phyloP scores from a whole-genome alignment of 202 grass and related monocot genomes.

The Brachypodium distachyon region DNA sequence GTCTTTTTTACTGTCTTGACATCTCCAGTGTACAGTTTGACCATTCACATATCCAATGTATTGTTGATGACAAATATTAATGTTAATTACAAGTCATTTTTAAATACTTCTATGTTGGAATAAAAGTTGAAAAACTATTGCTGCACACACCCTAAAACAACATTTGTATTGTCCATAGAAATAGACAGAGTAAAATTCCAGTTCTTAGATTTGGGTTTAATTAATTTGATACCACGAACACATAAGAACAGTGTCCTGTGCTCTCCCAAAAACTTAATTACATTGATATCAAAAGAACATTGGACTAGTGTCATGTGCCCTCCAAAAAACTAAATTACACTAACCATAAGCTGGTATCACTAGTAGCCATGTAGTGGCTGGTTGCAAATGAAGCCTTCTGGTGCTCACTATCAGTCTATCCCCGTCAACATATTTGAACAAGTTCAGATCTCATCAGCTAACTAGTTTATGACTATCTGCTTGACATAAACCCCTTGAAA shows the following conservation, averaged over 20 bases:
- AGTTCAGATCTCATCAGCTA: constrained; percentile 14
- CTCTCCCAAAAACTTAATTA: not conserved
- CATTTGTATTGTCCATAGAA: not conserved
- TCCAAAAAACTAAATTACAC: not conserved
- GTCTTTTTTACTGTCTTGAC: not conserved
- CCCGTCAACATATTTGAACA: constrained; percentile 25
- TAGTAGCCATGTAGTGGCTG: not conserved
- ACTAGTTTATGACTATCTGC: not conserved
- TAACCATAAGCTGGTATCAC: not conserved
- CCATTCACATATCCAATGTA: not conserved
- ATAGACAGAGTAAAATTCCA: not conserved
- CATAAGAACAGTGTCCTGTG: not conserved
- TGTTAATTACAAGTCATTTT: not conserved
- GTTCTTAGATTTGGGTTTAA: not conserved
- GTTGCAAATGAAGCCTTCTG: not conserved
- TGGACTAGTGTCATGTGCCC: not conserved
- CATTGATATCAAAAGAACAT: not conserved
- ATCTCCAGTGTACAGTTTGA: not conserved
- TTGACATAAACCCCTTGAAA: not conserved
- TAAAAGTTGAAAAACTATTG: too few species aligned
- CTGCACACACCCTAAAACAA: not conserved
- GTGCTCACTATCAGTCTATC: constrained; percentile 14
- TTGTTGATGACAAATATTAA: not conserved
- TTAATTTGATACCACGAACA: not conserved
- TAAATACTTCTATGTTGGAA: not conserved